phyloP scores from a whole-genome alignment of 768 basidiomycete species.

The Tylopilus vinaceipallidus region DNA sequence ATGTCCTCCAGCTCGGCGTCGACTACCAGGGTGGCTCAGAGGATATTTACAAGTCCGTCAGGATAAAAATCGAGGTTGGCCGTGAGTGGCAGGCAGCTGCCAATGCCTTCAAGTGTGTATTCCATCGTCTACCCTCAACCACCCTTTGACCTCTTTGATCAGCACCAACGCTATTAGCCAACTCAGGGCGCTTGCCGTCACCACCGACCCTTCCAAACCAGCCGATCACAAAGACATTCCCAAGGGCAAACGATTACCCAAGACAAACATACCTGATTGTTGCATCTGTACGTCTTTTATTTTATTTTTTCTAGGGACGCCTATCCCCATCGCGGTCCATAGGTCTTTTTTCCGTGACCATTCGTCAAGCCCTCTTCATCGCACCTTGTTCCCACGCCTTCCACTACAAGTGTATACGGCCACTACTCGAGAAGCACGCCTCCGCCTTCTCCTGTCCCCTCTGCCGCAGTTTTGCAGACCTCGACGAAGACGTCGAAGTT shows the following conservation, averaged over 20 bases:
- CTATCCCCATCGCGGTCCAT: not conserved
- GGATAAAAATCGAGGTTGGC: slow-evolving; percentile 88
- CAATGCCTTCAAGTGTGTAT: slow-evolving; percentile 80
- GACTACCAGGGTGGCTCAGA: slow-evolving; percentile 98
- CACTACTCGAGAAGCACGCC: slow-evolving; percentile 83
- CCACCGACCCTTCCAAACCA: slow-evolving; percentile 25
- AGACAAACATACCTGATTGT: slow-evolving; percentile 70
- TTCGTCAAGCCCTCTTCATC: slow-evolving; percentile 95
- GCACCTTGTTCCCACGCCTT: slow-evolving; percentile 96
- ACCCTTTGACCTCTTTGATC: not conserved
- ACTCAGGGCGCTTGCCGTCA: slow-evolving; percentile 63
- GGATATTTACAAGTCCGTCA: slow-evolving; percentile 96
- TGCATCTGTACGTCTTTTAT: slow-evolving; percentile 74
- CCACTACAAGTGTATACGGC: slow-evolving; percentile 96
- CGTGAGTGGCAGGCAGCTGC: slow-evolving; percentile 87
- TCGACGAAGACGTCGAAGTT: slow-evolving; percentile 92
- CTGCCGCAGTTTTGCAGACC: slow-evolving; percentile 91
- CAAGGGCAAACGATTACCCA: slow-evolving; percentile 33
- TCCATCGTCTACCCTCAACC: not conserved
- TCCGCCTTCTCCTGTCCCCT: slow-evolving; percentile 94
- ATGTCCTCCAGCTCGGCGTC: slow-evolving; percentile 91
- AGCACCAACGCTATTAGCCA: slow-evolving; percentile 80
- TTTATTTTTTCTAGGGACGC: not conserved
- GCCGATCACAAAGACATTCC: slow-evolving; percentile 6
- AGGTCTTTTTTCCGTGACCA: slow-evolving; percentile 84